phyloP scores from a whole-genome alignment of 2,329 filamentous ascomycete genomes.

The Whalleya microplaca region DNA sequence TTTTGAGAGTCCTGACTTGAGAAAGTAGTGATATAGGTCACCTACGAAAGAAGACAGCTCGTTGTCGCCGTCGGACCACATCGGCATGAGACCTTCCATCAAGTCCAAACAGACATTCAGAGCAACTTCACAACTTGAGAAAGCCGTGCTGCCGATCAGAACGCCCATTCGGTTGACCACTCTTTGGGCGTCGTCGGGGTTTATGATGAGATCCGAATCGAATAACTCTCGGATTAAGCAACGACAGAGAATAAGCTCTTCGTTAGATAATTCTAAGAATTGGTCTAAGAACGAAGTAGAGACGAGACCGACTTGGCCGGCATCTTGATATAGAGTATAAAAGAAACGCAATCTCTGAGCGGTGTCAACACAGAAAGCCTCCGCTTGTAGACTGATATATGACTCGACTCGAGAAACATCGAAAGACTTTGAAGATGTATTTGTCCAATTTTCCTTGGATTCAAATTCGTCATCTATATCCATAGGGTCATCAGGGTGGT shows the following conservation, averaged over 20 bases:
- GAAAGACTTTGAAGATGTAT: conserved; percentile 39
- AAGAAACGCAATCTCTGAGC: conserved; percentile 51
- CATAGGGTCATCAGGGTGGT: conserved; percentile 30
- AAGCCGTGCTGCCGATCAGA: conserved; percentile 60
- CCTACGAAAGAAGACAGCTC: conserved; percentile 68
- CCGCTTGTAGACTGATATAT: conserved; percentile 45
- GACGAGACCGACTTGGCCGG: conserved; percentile 51
- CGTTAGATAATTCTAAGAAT: conserved; percentile 52
- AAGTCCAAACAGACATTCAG: conserved; percentile 69
- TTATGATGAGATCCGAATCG: conserved; percentile 55
- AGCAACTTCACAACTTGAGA: conserved; percentile 75
- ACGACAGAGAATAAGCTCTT: conserved; percentile 58
- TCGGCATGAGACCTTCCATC: conserved; percentile 63
- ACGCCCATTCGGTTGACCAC: conserved; percentile 56
- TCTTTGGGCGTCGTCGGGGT: conserved; percentile 48
- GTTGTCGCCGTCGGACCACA: conserved; percentile 65
- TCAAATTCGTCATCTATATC: conserved; percentile 65
- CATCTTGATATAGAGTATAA: conserved; percentile 46
- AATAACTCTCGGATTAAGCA: conserved; percentile 56
- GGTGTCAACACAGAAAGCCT: conserved; percentile 54
- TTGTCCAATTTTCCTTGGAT: conserved; percentile 58
- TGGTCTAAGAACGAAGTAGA: conserved; percentile 55
- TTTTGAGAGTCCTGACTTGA: conserved; percentile 67
- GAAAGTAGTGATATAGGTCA: conserved; percentile 80
- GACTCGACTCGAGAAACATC: conserved; percentile 52